Base-by-base conservation (phyloP, 1,139 yeast genomes). In the Yamadazyma sp. region DNA sequence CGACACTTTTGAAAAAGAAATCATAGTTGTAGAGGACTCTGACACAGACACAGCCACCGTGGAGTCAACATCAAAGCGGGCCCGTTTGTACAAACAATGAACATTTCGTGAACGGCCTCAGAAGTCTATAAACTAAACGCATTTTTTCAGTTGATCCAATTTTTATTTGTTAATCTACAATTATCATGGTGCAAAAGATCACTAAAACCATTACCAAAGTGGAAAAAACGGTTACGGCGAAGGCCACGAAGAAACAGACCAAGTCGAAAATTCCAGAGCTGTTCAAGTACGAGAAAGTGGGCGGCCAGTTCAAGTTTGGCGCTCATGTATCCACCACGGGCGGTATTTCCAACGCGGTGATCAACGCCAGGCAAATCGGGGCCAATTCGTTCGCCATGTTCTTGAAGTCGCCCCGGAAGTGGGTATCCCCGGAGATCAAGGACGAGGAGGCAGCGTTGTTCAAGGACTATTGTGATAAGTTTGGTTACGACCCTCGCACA, bases 371-470 rank as follows among this genome's bases (percentile, higher is more conserved):
- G 66, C 75, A 79, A 42, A 75, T 87, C 27, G 95, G 95, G 37
- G 84, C 83, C 46, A 87, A 87, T 55, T 77, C 95, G 36, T 89
- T 92, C 73, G 98, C 98, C 0, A 66, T 92, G 51, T 92, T 92
- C 58, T 69, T 92, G 48, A 91, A 91, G 59, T 86, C 89, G 32
- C 98, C 97, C 30, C 74, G 95, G 44, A 80, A 86, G 57, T 92
- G 98, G 98, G 84, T 75, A 0, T 83, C 96, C 0, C 92, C 96
- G 16, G 83, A 79, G 36, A 75, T 83, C 44, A 75, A 81, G 12
- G 70, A 70, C 10, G 81, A 77, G n/a, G 96, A 87, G 53, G 80
- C 83, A 9, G 60, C 59, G 3, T 76, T 79, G 48, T 92, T 91
- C 63, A 75, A 75, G 46, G 66, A 68, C 3, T 66, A 79, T 16